Evolutionary conservation across 2,329 filamentous ascomycete genomes (phyloP), one percentile per base, ranked within the genome.

Genomic region (Clonostachys solani): DNA sequence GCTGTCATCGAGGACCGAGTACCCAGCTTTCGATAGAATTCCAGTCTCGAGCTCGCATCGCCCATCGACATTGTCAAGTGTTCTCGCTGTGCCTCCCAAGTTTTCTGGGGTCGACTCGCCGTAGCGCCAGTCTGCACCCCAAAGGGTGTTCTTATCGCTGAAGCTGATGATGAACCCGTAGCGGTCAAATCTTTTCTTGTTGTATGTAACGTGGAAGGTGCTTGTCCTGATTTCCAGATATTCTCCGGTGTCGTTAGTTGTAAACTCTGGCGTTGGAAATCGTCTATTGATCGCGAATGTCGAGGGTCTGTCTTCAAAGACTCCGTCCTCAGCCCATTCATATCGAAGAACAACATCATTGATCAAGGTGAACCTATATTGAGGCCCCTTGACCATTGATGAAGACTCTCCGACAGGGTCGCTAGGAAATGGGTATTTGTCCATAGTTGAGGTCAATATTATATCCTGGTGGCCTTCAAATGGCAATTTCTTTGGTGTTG

Each of bases 281-380:
- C 67, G 60, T 23, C 81, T 70, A 51, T 79, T 75, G 47, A 80
- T 67, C n/a, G 81, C 82, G 56, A 85, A 81, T 10, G 76, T 77
- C 1, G 80, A 84, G 0, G 78, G 76, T 5, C 81, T 73, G 56
- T 86, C 80, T 56, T 85, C 82, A 54, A 85, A 86, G 34, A 65
- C 56, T 43, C 75, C 72, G 51, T 85, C 80, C 12, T 71, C 65
- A 1, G 81, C 73, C 78, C 79, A 86, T 62, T 85, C 81, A 51
- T 78, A 83, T 33, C 82, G 77, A 29, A 85, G 52, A 3, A 84
- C 65, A 3, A 74, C 67, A 44, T 81, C 73, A 10, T 71, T 74
- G 43, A 86, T 67, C 42, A 85, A 52, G 9, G 77, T 83, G 58
- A 85, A 84, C 46, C 81, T 77, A 60, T 78, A 84, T 43, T 75